Conservation (phyloP, 2,329 filamentous ascomycete species). For the Colletotrichum melonis region DNA sequence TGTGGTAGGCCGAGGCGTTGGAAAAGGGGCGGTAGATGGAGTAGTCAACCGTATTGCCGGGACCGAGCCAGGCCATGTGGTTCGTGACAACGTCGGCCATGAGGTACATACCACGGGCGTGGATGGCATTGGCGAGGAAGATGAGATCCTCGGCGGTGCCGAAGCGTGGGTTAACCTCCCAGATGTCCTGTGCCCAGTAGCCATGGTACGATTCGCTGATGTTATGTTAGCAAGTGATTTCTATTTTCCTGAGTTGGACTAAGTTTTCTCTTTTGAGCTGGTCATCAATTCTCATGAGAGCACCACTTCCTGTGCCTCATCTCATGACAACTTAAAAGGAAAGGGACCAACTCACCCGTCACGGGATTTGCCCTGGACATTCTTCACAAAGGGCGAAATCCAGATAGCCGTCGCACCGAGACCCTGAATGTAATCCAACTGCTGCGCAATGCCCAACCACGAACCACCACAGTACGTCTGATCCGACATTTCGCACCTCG, state of each 20-base stretch:
- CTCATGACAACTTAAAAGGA: background rate
- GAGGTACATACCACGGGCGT: constrained; percentile 64
- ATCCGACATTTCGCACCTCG: constrained; percentile 53
- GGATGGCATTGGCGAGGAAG: constrained; percentile 64
- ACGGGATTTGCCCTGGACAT: constrained; percentile 36
- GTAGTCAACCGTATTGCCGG: constrained; percentile 58
- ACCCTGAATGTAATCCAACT: constrained; percentile 72
- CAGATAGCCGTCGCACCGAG: constrained; percentile 70
- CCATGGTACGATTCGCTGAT: constrained; percentile 62
- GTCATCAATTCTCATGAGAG: background rate
- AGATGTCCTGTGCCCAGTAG: constrained; percentile 64
- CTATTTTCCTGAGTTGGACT: too few species aligned
- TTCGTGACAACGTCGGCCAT: constrained; percentile 73
- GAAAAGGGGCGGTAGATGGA: constrained; percentile 57
- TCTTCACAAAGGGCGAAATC: constrained; percentile 69
- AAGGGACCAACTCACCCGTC: constrained; percentile 30
- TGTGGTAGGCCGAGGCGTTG: constrained; percentile 68
- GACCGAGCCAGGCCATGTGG: constrained; percentile 57
- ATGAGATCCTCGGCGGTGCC: constrained; percentile 70
- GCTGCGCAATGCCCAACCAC: constrained; percentile 66
- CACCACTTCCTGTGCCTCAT: background rate
- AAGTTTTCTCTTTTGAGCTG: background rate
- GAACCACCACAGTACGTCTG: constrained; percentile 70
- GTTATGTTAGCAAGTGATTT: constrained; percentile 41
- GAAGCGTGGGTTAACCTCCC: constrained; percentile 66